Evolutionary conservation across 1,284 basidiomycete species (phyloP).

Genomic region (Trichosporon sp.): DNA sequence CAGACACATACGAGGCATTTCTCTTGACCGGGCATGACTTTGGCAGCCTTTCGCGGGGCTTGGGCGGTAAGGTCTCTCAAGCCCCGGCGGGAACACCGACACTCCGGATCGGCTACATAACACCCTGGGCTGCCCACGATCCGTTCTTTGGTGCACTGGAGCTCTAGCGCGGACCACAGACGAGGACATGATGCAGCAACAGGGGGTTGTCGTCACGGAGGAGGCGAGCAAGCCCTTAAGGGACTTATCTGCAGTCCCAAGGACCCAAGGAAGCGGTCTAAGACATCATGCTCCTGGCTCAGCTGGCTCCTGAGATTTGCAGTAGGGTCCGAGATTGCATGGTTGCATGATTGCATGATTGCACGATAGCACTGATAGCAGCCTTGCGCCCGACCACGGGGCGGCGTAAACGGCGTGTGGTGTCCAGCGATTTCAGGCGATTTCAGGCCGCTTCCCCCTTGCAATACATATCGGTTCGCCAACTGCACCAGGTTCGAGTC

Average conservation of each 20-base stretch:
- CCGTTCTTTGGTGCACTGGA: background rate
- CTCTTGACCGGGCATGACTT: background rate
- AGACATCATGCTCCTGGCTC: background rate
- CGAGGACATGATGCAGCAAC: background rate
- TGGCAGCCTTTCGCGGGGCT: background rate
- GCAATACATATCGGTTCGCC: background rate
- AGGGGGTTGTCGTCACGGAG: background rate
- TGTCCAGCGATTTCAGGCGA: too few species aligned
- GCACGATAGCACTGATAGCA: background rate
- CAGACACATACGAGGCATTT: background rate
- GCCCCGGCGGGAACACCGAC: background rate
- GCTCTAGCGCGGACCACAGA: background rate
- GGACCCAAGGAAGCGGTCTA: background rate
- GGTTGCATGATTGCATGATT: too few species aligned
- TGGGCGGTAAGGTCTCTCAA: background rate
- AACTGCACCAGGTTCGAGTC: background rate
- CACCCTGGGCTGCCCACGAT: background rate
- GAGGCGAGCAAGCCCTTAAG: background rate
- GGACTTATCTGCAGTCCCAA: conserved; percentile 6
- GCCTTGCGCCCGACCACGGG: background rate
- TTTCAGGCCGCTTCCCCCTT: background rate
- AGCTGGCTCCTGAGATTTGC: background rate
- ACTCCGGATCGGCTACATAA: background rate
- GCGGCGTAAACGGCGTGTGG: background rate
- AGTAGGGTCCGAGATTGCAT: background rate